Evolutionary conservation across 2,329 filamentous ascomycete genomes (phyloP), one percentile per base, ranked within the genome.

Genomic region (Botrytis deweyae): DNA sequence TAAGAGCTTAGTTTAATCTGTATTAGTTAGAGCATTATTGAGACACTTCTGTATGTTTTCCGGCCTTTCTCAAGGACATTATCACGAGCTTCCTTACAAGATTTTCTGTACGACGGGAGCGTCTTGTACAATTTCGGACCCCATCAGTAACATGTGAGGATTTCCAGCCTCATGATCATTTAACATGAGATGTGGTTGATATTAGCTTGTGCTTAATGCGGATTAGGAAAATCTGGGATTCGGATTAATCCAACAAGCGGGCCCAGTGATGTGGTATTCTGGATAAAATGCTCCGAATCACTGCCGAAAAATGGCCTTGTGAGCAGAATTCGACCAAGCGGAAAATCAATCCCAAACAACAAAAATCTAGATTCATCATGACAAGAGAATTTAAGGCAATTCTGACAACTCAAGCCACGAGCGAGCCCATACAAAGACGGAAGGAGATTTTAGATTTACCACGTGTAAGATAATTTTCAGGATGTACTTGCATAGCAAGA

Each of bases 221-320:
- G 52, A 70, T n/a, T 36, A 55, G 16, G 7, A n/a, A 62, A 70
- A 33, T 46, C 55, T 73, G 71, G 55, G 40, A 68, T 42, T 33
- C 64, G 64, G 64, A 70, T 62, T 46, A 73, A 70, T 69, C 25
- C 4, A 73, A 61, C 52, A 69, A 73, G 70, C 71, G 71, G 61
- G 25, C 46, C 71, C 71, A 73, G 40, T 73, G 65, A 59, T 20
- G 49, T 69, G 55, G 64, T 14, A 68, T 29, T 29, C 49, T 58
- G 40, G 52, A 69, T 68, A 49, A 73, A 62, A 38, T 29, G 38
- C 49, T 61, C 71, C 71, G 64, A 73, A 42, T 69, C 55, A 68
- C 44, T 69, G 71, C 71, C 71, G 71, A 73, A 62, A 69, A n/a
- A 12, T 73, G 71, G 44, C 72, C 66, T 73, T 73, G 71, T 73